Evolutionary conservation across 179 eudicot genomes (phyloP).

Genomic region (Spinacia oleracea): DNA sequence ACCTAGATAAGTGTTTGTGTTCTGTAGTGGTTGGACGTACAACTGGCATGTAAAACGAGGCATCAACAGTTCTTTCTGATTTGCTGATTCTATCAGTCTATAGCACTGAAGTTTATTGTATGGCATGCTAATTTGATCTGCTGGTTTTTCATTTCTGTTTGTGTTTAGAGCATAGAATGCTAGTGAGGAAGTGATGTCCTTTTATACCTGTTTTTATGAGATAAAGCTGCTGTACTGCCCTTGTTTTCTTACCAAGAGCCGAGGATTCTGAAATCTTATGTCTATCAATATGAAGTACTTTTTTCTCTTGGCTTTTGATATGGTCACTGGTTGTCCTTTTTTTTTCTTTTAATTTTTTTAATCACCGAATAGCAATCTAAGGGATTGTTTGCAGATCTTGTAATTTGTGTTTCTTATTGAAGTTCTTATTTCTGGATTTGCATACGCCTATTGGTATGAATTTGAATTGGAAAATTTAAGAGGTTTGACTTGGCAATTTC

Average conservation of each 20-base stretch:
- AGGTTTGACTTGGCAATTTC: constrained; percentile 20
- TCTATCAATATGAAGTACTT: background rate
- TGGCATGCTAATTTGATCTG: background rate
- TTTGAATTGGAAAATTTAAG: background rate
- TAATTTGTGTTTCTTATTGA: constrained; percentile 6
- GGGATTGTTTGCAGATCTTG: background rate
- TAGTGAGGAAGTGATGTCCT: background rate
- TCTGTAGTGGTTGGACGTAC: background rate
- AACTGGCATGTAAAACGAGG: background rate
- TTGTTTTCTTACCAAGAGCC: background rate
- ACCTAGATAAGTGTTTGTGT: background rate
- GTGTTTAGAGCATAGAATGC: background rate
- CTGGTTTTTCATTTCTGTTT: background rate
- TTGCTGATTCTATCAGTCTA: background rate
- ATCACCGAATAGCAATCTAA: background rate
- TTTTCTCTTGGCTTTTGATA: background rate
- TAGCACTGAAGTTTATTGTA: background rate
- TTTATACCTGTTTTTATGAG: background rate
- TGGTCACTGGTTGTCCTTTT: background rate
- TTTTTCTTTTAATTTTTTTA: background rate
- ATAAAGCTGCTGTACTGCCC: background rate
- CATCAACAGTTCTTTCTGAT: background rate
- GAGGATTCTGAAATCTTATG: background rate
- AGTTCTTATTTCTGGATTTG: background rate
- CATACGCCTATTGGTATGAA: background rate